phyloP scores from a whole-genome alignment of 352 stramenopile species.

The Phytopythium vexans region DNA sequence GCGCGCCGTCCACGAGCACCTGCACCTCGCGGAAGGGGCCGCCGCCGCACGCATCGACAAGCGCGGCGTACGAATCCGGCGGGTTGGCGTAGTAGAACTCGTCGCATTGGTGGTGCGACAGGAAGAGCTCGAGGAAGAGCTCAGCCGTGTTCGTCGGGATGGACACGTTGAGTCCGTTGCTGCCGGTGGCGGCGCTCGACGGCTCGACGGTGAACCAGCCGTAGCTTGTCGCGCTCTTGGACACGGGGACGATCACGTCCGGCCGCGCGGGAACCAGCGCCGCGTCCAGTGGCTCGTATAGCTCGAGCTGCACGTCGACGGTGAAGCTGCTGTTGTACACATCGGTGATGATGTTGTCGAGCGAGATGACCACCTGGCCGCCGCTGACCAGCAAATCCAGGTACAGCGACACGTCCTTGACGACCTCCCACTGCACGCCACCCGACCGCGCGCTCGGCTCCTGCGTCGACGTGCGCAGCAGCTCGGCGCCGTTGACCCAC shows the following conservation, averaged over 20 bases:
- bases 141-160: constrained; percentile 60
- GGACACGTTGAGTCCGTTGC: constrained; percentile 37
- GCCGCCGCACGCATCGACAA: constrained; percentile 8
- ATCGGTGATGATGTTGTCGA: constrained; percentile 66
- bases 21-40: constrained; percentile 72
- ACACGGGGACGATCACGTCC: constrained; percentile 42
- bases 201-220: constrained; percentile 69
- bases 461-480: constrained; percentile 72
- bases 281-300: constrained; percentile 32
- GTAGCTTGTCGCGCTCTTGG: constrained; percentile 42
- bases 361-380: constrained; percentile 48
- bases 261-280: constrained; percentile 18
- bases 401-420: constrained; percentile 71
- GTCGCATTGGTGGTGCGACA: constrained; percentile 74
- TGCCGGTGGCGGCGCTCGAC: constrained; percentile 15
- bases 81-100: constrained; percentile 78
- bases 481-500: constrained; percentile 68
- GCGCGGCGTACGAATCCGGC: constrained; percentile 18
- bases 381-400: constrained; percentile 36
- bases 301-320: constrained; percentile 52
- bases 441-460: constrained; percentile 43
- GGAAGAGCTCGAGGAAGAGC: constrained; percentile 64
- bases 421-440: constrained; percentile 52
- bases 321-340: constrained; percentile 66
- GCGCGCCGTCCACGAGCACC: constrained; percentile 53